phyloP scores from a whole-genome alignment of 2,329 filamentous ascomycete species.

The Xylaria sp. region DNA sequence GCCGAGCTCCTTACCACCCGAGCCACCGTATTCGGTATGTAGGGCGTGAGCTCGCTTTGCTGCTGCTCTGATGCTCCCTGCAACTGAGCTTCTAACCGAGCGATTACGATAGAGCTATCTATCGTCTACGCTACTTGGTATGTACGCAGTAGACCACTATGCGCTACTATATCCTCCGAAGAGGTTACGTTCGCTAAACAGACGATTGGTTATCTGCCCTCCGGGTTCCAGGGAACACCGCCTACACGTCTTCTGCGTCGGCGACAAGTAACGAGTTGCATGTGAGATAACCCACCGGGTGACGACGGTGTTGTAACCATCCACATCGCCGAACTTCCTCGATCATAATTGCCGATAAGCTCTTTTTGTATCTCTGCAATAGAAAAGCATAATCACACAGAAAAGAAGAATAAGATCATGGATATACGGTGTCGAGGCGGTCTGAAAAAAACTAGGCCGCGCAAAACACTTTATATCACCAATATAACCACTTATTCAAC shows the following conservation, averaged over 20 bases:
- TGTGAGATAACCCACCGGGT: background rate
- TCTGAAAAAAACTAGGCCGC: too few relatives aligned
- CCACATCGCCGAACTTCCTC: background rate
- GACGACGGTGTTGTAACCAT: background rate
- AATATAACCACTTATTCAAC: too few relatives aligned
- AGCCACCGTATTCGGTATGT: constrained; percentile 29
- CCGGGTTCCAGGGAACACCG: background rate
- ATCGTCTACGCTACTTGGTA: background rate
- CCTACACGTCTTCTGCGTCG: constrained; percentile 1
- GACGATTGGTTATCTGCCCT: constrained; percentile 5
- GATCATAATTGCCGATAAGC: background rate
- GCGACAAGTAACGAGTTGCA: background rate
- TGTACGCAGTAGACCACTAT: too few relatives aligned
- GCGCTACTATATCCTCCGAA: background rate
- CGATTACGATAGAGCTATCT: constrained; percentile 11
- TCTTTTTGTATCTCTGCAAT: background rate
- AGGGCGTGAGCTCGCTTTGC: background rate
- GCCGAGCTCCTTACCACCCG: constrained; percentile 17
- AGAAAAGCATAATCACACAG: too few relatives aligned
- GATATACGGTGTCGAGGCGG: too few relatives aligned
- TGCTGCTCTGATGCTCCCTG: background rate
- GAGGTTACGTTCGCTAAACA: background rate
- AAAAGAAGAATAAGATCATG: background rate
- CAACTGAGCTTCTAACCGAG: constrained; percentile 24
- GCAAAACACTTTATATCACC: too few relatives aligned